Conservation (phyloP, 148 eudicot species). For the Rhododendron simsii region DNA sequence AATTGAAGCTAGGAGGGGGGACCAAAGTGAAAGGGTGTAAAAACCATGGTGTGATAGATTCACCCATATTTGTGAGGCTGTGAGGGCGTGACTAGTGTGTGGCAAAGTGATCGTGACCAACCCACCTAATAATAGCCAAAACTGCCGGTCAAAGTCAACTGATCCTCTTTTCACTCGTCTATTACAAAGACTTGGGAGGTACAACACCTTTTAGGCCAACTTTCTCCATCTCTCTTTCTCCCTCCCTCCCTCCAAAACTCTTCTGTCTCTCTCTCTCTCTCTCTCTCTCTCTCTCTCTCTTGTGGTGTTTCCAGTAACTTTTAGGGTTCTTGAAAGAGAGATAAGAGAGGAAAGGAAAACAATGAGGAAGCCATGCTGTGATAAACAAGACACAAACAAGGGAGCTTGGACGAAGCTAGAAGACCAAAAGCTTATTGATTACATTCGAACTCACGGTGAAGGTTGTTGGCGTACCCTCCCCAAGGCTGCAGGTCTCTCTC, state of each 20-base stretch:
- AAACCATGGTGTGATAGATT: not conserved
- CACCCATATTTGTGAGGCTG: not conserved
- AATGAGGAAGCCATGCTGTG: conserved; percentile 43
- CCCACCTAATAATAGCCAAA: conserved; percentile 13
- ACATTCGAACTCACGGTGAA: conserved; percentile 38
- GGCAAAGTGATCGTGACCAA: not conserved
- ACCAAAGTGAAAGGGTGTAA: not conserved
- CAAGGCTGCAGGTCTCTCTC: conserved; percentile 31
- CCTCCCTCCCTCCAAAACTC: not conserved
- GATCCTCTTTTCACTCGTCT: not conserved
- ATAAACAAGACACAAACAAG: conserved; percentile 28
- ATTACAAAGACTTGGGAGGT: not conserved
- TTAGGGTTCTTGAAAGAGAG: not conserved
- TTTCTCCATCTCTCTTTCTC: not conserved
- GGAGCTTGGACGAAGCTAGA: conserved; percentile 52
- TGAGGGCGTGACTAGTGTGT: not conserved
- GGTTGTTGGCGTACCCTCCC: conserved; percentile 42
- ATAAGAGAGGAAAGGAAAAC: not conserved
- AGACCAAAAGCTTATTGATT: conserved; percentile 40
- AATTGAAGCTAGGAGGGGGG: not conserved
- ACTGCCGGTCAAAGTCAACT: conserved; percentile 34
- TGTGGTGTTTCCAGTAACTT: not conserved
- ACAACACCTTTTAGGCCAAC: not conserved
- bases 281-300: not conserved
- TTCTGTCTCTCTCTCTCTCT: not conserved